Percentiles rank a stretch among this genome's conserved stretches.
phyloP scores from a whole-genome alignment of 192 early-diverging fungal genomes.

The Obelidium mucronatum region DNA sequence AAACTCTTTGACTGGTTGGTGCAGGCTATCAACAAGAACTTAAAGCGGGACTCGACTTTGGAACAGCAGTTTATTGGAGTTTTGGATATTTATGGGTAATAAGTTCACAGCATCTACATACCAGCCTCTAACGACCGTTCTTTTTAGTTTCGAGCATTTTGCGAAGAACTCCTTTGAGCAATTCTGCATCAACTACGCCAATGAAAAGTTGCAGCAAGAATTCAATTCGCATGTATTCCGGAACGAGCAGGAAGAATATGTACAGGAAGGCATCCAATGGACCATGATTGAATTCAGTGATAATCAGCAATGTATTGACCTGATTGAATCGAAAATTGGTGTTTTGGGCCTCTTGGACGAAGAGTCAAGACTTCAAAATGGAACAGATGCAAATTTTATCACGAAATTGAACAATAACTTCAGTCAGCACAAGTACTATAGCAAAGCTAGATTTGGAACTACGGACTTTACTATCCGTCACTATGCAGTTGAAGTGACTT shows the following conservation, averaged over 20 bases:
- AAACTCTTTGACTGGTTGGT: conserved; percentile 91
- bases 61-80: conserved; percentile 83
- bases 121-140: neutral
- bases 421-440: conserved; percentile 66
- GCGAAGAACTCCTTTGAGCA: conserved; percentile 94
- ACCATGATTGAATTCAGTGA: conserved; percentile 90
- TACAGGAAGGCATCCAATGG: conserved; percentile 59
- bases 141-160: conserved; percentile 58
- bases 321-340: conserved; percentile 68
- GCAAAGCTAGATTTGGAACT: conserved; percentile 82
- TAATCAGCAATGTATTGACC: conserved; percentile 93
- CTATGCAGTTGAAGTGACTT: conserved; percentile 89
- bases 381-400: conserved; percentile 77
- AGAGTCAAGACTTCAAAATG: conserved; percentile 74
- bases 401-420: conserved; percentile 83
- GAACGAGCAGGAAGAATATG: conserved; percentile 95
- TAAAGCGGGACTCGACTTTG: conserved; percentile 55
- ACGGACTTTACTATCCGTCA: conserved; percentile 82
- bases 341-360: conserved; percentile 86
- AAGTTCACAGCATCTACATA: neutral
- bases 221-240: conserved; percentile 96
- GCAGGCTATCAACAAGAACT: conserved; percentile 74
- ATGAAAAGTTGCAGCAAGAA: conserved; percentile 95
- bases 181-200: conserved; percentile 89
- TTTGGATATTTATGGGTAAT: conserved; percentile 81